These are phyloP conservation scores for Colletotrichum australisinense DNA, from an alignment of 2,329 filamentous ascomycete genomes.

Conservation along the genomic window DNA sequence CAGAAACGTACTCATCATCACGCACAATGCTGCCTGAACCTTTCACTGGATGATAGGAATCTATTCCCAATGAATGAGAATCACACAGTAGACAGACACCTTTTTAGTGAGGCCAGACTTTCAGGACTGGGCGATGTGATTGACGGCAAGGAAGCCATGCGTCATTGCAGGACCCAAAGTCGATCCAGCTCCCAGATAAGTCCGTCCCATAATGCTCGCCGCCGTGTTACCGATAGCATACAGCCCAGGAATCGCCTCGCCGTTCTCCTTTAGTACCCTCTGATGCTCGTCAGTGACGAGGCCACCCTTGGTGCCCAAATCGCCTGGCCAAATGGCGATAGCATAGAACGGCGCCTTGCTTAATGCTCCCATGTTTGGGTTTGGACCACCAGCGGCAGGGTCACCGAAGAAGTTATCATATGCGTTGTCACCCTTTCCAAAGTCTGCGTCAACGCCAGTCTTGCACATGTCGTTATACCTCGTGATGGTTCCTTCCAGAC, in stretches of 20 bases:
- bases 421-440: conserved; percentile 43
- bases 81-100: too few species aligned
- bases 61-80: too few species aligned
- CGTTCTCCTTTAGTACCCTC: conserved; percentile 40
- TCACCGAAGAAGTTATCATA: conserved; percentile 49
- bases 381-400: neutral
- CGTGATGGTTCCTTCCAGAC: conserved; percentile 41
- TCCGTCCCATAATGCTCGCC: conserved; percentile 47
- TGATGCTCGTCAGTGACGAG: conserved; percentile 47
- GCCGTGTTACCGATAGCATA: conserved; percentile 49
- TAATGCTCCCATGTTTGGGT: conserved; percentile 36
- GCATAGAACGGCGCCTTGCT: conserved; percentile 43
- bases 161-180: conserved; percentile 50
- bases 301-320: conserved; percentile 52
- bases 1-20: too few species aligned
- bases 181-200: conserved; percentile 47
- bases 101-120: neutral
- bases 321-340: conserved; percentile 47
- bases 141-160: conserved; percentile 46
- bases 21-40: too few species aligned
- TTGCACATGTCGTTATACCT: conserved; percentile 44
- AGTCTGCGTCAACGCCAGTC: conserved; percentile 46
- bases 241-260: conserved; percentile 42
- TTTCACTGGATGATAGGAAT: too few species aligned
- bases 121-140: neutral